Base-by-base conservation (phyloP, 352 stramenopile genomes). In the Pythium grandisporangium region DNA sequence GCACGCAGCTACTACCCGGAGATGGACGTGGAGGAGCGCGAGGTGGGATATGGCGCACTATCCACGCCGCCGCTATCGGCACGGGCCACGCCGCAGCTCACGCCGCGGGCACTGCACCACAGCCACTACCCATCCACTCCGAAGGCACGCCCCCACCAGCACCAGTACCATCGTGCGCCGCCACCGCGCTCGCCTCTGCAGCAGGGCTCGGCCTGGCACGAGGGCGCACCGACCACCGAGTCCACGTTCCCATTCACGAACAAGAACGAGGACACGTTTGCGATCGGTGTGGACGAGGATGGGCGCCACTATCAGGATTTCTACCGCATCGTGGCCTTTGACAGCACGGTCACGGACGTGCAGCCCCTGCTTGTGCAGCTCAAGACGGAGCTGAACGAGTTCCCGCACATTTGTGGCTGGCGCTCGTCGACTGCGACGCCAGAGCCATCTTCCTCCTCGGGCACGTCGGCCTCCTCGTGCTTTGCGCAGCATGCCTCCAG, bases 1-100 rank as follows among this genome's bases (percentile, higher is more conserved):
- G 75, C 75, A 11, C 58, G 89, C 12, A 93, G 72, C 30, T 96
- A 88, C 61, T 96, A 93, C 33, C 72, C 75, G 8, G 70, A 88
- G 46, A 58, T 88, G 45, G 72, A 90, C 40, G 43, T 61, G 20
- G 43, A 51, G 20, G 60, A 78, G 21, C 39, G 65, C 1, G 47
- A 66, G 6, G 38, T 61, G 3, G 46, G 52, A 6, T 61, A 55
- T 23, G 52, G 45, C 5, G 40, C 52, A 14, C 37, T 61, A 2
- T 34, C 45, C 3, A 61, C 52, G 6, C 52, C 52, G 17, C 52
- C 52, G 48, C n/a, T n/a, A n/a, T n/a, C n/a, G n/a, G n/a, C n/a
- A n/a, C n/a, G n/a, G n/a, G n/a, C n/a, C n/a, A n/a, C n/a, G n/a
- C n/a, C n/a, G n/a, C n/a, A n/a, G n/a, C n/a, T n/a, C n/a, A n/a